Percentiles rank a stretch among this genome's conserved stretches.
phyloP scores from a whole-genome alignment of 331 rosid genomes.

The Rosa hybrid region DNA sequence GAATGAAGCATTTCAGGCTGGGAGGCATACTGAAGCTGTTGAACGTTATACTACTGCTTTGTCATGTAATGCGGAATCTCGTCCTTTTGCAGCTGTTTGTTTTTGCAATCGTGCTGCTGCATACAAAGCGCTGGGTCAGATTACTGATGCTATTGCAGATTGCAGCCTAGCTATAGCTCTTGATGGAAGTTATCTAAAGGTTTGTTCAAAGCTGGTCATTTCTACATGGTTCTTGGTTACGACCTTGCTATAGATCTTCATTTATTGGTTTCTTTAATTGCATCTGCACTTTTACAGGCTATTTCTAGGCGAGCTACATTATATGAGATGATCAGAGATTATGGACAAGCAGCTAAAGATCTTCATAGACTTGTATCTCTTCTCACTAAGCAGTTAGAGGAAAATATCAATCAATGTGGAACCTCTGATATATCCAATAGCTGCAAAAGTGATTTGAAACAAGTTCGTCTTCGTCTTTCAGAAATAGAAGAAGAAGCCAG shows the following conservation, averaged over 20 bases:
- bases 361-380: conserved; percentile 68
- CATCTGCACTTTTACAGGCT: conserved; percentile 55
- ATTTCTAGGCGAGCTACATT: conserved; percentile 86
- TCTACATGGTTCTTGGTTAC: conserved; percentile 8
- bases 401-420: conserved; percentile 49
- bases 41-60: conserved; percentile 81
- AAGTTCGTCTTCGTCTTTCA: conserved; percentile 58
- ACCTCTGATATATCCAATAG: conserved; percentile 57
- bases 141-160: conserved; percentile 90
- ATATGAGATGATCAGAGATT: conserved; percentile 85
- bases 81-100: conserved; percentile 84
- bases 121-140: conserved; percentile 84
- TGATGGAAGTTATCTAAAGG: conserved; percentile 88
- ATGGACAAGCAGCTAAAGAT: conserved; percentile 83
- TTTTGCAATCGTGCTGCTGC: conserved; percentile 99
- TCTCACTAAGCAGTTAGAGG: conserved; percentile 55
- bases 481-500: conserved; percentile 86
- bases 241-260: not conserved
- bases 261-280: conserved; percentile 7
- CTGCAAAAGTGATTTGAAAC: conserved; percentile 73
- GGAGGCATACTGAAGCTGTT: conserved; percentile 80
- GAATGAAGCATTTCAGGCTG: conserved; percentile 94
- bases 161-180: conserved; percentile 96
- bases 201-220: conserved; percentile 36
- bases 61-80: conserved; percentile 80